These are phyloP conservation scores for Boechera divaricarpa DNA, from an alignment of 345 rosid genomes.

Conservation along the genomic window DNA sequence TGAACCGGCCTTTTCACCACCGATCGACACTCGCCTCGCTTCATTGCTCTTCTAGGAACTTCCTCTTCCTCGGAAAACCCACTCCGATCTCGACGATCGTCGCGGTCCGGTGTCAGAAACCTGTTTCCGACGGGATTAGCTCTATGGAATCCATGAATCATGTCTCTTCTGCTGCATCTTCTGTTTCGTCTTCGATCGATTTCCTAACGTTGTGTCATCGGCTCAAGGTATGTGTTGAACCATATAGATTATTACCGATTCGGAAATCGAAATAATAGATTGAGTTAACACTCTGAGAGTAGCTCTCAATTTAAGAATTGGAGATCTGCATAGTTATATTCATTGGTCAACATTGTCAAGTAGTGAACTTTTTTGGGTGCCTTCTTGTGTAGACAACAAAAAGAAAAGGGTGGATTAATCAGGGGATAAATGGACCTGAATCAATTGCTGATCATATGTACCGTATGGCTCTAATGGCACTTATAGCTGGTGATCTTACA, in stretches of 20 bases:
- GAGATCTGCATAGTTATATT: neutral
- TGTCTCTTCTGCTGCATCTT: slow-evolving; percentile 41
- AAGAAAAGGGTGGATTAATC: slow-evolving; percentile 94
- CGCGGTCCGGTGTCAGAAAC: slow-evolving; percentile 53
- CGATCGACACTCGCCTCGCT: slow-evolving; percentile 46
- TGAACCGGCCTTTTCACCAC: slow-evolving; percentile 37
- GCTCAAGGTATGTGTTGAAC: slow-evolving; percentile 65
- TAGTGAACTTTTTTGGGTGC: slow-evolving; percentile 14
- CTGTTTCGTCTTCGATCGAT: slow-evolving; percentile 59
- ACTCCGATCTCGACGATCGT: slow-evolving; percentile 50
- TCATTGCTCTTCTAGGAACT: slow-evolving; percentile 36
- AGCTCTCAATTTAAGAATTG: slow-evolving; percentile 6
- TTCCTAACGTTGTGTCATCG: slow-evolving; percentile 85
- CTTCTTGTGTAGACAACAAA: slow-evolving; percentile 68
- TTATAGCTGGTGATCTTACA: slow-evolving; percentile 75
- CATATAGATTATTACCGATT: neutral
- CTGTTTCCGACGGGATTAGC: slow-evolving; percentile 46
- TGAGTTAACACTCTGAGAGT: neutral
- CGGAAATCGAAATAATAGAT: neutral
- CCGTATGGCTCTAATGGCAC: slow-evolving; percentile 91
- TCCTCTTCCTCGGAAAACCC: slow-evolving; percentile 41
- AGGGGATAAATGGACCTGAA: slow-evolving; percentile 81
- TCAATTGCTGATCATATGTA: slow-evolving; percentile 97
- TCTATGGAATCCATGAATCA: slow-evolving; percentile 43
- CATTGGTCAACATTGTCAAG: slow-evolving; percentile 8